These are phyloP conservation scores for Tetradesmus obliquus DNA, from an alignment of 139 green algal genomes.

Conservation along the genomic window DNA sequence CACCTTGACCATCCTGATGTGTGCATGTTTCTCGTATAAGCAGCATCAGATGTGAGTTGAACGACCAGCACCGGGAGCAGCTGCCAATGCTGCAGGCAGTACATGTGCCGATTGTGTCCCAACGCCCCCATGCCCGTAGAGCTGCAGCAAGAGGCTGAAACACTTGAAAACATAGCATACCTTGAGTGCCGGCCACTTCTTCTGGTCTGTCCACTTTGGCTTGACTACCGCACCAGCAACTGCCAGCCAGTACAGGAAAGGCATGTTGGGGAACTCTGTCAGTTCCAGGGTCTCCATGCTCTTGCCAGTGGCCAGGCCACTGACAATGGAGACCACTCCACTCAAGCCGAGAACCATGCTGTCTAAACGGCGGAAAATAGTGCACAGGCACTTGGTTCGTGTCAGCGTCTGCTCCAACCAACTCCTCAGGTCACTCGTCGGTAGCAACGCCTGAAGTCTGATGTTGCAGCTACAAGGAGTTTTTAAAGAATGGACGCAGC, in stretches of 20 bases:
- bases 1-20: too few species aligned
- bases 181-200: slow-evolving; percentile 34
- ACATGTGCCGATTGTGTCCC: too few species aligned
- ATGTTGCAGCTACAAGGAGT: neutral
- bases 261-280: slow-evolving; percentile 48
- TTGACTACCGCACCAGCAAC: slow-evolving; percentile 37
- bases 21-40: too few species aligned
- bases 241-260: slow-evolving; percentile 47
- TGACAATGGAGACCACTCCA: slow-evolving; percentile 31
- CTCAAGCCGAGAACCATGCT: neutral
- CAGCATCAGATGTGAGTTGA: too few species aligned
- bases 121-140: too few species aligned
- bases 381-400: neutral
- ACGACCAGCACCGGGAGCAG: neutral
- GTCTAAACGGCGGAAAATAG: neutral
- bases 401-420: neutral
- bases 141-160: neutral
- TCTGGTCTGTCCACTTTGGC: slow-evolving; percentile 41
- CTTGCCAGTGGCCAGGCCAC: slow-evolving; percentile 9
- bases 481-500: neutral
- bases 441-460: neutral
- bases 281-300: slow-evolving; percentile 40
- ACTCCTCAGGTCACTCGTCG: neutral
- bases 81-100: too few species aligned
- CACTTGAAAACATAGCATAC: neutral